phyloP scores from a whole-genome alignment of 345 rosid species.

The Salix purpurea region DNA sequence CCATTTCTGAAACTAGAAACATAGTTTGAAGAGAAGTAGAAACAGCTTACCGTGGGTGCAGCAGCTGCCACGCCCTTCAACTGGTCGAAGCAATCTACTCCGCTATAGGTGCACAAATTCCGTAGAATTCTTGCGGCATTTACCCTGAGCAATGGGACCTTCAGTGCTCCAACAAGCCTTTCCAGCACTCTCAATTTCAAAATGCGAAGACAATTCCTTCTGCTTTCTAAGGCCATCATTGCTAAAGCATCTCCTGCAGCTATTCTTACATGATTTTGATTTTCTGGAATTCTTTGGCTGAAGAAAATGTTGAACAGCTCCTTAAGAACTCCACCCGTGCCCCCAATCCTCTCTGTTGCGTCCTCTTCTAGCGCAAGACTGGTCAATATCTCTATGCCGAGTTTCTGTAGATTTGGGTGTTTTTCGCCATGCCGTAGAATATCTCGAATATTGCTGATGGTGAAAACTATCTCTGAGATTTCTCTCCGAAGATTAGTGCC shows the following conservation, averaged over 20 bases:
- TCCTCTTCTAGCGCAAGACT: slow-evolving; percentile 68
- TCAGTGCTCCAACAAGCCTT: slow-evolving; percentile 54
- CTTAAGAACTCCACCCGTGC: slow-evolving; percentile 73
- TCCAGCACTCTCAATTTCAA: slow-evolving; percentile 47
- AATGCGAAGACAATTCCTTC: slow-evolving; percentile 56
- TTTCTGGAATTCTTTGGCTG: slow-evolving; percentile 25
- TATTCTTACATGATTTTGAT: slow-evolving; percentile 43
- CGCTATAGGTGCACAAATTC: slow-evolving; percentile 56
- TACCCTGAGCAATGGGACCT: slow-evolving; percentile 45
- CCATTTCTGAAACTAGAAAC: not conserved
- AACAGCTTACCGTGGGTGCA: slow-evolving; percentile 58
- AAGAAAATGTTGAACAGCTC: slow-evolving; percentile 76
- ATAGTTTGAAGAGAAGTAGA: not conserved
- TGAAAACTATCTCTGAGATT: slow-evolving; percentile 85
- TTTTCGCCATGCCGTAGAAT: slow-evolving; percentile 61
- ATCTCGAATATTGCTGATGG: slow-evolving; percentile 76
- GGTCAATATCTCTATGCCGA: slow-evolving; percentile 66
- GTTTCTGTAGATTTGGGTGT: slow-evolving; percentile 62
- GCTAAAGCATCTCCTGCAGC: slow-evolving; percentile 92
- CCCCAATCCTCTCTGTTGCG: slow-evolving; percentile 74
- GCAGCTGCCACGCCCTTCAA: slow-evolving; percentile 50
- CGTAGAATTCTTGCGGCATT: slow-evolving; percentile 77
- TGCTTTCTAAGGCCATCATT: slow-evolving; percentile 79
- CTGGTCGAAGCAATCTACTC: slow-evolving; percentile 46
- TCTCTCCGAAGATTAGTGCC: slow-evolving; percentile 72